Base-by-base conservation (phyloP, 225 moss, liverwort and hornwort species). In the Marchantia polymorpha region DNA sequence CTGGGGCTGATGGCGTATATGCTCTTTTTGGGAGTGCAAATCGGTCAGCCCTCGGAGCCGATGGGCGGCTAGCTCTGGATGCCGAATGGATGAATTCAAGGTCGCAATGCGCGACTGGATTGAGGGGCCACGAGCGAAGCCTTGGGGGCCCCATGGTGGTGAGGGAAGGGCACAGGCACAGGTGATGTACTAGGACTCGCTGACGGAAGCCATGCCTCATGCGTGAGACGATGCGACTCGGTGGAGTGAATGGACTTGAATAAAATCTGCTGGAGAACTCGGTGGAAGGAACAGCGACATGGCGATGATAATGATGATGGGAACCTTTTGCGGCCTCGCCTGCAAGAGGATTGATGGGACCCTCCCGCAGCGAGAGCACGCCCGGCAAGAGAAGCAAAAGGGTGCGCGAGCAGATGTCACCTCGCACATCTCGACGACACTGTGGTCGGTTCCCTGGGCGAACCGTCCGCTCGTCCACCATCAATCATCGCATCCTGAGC, bases 221-320 rank as follows among this genome's bases (percentile, higher is more conserved):
- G 73, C 52, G 53, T 73, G 72, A 73, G 72, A 73, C 46, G 72
- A 73, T 23, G 72, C 72, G 52, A 48, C 51, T n/a, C 52, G 52
- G n/a, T 73, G 73, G 9, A 8, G 71, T 47, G 71, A 71, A n/a
- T 39, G 48, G 17, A 48, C 49, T 48, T 11, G 71, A n/a, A 70
- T 17, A 46, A 47, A 50, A 49, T 39, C 3, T 73, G 73, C 51
- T 23, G 17, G 47, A 46, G 17, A 46, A 64, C 0, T 7, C 23
- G 25, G 26, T 23, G 64, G 23, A 10, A 64, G 23, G 7, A 17
- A 11, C 7, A 67, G 0, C 29, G 67, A 12, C 67, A 67, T 12
- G 12, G 17, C 10, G 55, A 55, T 55, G 55, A 17, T 55, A 12
- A 17, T 55, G 39, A 39, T 39, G 39, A 39, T 39, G 5, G 39